Evolutionary conservation across 2,329 filamentous ascomycete genomes (phyloP), one percentile per base, ranked within the genome.

Genomic region (Sarocladiaceae sp.): DNA sequence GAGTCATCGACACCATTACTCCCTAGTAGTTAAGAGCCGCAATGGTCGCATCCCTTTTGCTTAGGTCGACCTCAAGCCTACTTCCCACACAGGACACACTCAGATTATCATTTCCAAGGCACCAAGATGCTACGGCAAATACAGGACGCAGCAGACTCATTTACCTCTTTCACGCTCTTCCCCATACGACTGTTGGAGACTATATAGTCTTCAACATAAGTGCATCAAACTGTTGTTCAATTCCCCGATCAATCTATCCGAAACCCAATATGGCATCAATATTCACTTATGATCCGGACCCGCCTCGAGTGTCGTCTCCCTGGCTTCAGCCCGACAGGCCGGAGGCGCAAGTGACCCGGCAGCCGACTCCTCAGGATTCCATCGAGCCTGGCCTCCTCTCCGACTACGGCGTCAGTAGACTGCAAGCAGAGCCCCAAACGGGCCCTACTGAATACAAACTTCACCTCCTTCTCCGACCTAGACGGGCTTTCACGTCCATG

Each of bases 391-490:
- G 71, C n/a, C 60, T 76, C 7, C 70, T 82, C 12, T 77, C 77
- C 4, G 80, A 86, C 52, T 85, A 83, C 64, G 81, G 79, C 1
- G 81, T 94, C 42, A 87, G 84, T 40, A 90, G 86, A 62, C 73
- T 99, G 15, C 86, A 92, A 57, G 86, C 93, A 12, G 94, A 99
- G 67, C 93, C 93, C 5, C 92, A 97, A 64, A 87, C 95, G 57
- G 94, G 94, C 0, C 91, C 94, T 17, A 95, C 90, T 1, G 94
- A 99, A 70, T 99, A 99, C 72, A 99, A 99, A 68, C 73, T 99
- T 39, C 94, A 97, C 70, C 75, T 99, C 5, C 78, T 97, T 6
- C 73, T 97, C 50, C 84, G 91, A 31, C 85, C 88, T 15, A 80
- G 93, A 53, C 81, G 90, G 55, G 82, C 80, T 6, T 96, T 92